Base-by-base conservation (phyloP, 192 early-diverging fungal species). In the Coemansia asiatica region DNA sequence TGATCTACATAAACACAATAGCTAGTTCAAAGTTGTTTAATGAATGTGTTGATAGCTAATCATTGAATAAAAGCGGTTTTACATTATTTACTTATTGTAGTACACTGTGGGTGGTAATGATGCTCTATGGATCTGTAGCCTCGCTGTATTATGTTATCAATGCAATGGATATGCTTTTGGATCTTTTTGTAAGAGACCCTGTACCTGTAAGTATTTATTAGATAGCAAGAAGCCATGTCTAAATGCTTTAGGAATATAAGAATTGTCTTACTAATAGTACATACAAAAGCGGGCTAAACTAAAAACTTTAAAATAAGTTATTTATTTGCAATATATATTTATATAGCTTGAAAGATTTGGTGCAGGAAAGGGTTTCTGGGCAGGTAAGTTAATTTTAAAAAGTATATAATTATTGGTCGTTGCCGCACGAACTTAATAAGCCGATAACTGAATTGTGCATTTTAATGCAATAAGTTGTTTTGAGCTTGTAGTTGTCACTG, bases 401-500 rank as follows among this genome's bases (percentile, higher is more conserved):
- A 36, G 35, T 36, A 36, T 26, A 33, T 6, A n/a, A 6, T n/a
- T 1, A 0, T 26, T n/a, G n/a, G n/a, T n/a, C n/a, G n/a, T n/a
- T n/a, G n/a, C n/a, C n/a, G n/a, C n/a, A n/a, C n/a, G n/a, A n/a
- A n/a, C n/a, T n/a, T n/a, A n/a, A n/a, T n/a, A n/a, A n/a, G n/a
- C n/a, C n/a, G n/a, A n/a, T n/a, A n/a, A n/a, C n/a, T n/a, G n/a
- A n/a, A n/a, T n/a, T n/a, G n/a, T n/a, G n/a, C n/a, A n/a, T n/a
- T n/a, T n/a, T n/a, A n/a, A n/a, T n/a, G n/a, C n/a, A n/a, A n/a
- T n/a, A n/a, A n/a, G n/a, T n/a, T n/a, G n/a, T n/a, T n/a, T n/a
- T n/a, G n/a, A n/a, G n/a, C n/a, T 46, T 63, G 29, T 76, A 76
- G 90, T 95, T 47, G 85, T 98, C 28, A 96, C 96, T 48, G 96